Evolutionary conservation across 208 protist species (phyloP), one percentile per base, ranked within the genome.

Genomic region (Polymyxa betae): DNA sequence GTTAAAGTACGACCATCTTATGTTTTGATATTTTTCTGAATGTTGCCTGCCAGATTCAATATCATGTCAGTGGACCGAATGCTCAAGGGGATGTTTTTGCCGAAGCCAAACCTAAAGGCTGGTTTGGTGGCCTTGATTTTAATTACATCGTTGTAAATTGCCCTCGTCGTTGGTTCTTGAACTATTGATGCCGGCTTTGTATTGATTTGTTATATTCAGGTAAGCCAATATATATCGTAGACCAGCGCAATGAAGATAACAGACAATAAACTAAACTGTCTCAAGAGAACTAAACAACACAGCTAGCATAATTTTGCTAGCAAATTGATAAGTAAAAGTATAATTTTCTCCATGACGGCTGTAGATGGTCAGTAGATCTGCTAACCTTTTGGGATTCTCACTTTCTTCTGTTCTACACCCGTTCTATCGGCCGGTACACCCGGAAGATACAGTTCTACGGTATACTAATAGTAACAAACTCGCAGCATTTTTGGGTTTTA

Each of bases 71-170:
- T 43, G 72, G 72, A 16, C 72, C 72, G 35, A 35, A 43, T 43
- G n/a, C 72, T 38, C 35, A 82, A 43, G 72, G 72, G 12, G 40
- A 82, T 43, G 72, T 82, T 20, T 82, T 45, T n/a, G 72, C 72
- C 12, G 72, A 82, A 82, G 72, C 72, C 16, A 82, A 82, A 82
- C 72, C 5, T 5, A 38, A 5, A 20, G 72, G 72, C 72, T 82
- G 72, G 72, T 82, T 82, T 43, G 72, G 72, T 20, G 72, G 72
- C 5, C n/a, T 82, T 5, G 72, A 82, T n/a, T 82, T 82, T 43
- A 82, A 82, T n/a, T 82, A 82, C 72, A 82, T 82, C 72, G 35
- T 82, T 43, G 72, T 82, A 16, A n/a, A 43, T 82, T 82, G 72
- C 72, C 72, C 72, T 20, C 72, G 72, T 43, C 72, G 72, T 43